These are phyloP conservation scores for Thielaviopsis ethacetica DNA, from an alignment of 2,329 filamentous ascomycete genomes.

Conservation along the genomic window DNA sequence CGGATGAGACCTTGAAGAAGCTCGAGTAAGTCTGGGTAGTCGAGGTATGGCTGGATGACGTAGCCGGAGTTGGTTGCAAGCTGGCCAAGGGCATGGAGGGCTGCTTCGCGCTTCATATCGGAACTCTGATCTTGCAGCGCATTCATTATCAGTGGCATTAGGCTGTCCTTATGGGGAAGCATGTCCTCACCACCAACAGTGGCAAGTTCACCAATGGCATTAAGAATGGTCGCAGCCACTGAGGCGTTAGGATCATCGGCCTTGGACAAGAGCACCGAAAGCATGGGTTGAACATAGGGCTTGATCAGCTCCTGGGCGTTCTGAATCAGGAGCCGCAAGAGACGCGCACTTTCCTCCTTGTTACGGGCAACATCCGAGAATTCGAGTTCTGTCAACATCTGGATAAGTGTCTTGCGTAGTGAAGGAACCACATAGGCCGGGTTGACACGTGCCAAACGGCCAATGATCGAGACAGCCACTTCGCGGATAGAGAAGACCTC, in stretches of 20 bases:
- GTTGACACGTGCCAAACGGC: constrained; percentile 76
- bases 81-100: constrained; percentile 77
- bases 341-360: constrained; percentile 89
- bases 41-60: constrained; percentile 88
- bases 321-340: constrained; percentile 82
- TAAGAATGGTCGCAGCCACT: constrained; percentile 86
- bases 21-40: constrained; percentile 85
- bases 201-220: constrained; percentile 85
- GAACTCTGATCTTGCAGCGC: constrained; percentile 90
- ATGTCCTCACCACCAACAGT: constrained; percentile 90
- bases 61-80: constrained; percentile 93
- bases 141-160: constrained; percentile 92
- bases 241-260: constrained; percentile 70
- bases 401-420: constrained; percentile 82
- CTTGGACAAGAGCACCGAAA: constrained; percentile 85
- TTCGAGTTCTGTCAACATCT: constrained; percentile 88
- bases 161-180: constrained; percentile 71
- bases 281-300: constrained; percentile 93
- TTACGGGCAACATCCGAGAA: constrained; percentile 88
- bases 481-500: constrained; percentile 86
- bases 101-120: constrained; percentile 75
- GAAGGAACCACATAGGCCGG: constrained; percentile 97
- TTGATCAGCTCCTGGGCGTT: constrained; percentile 88
- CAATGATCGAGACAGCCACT: constrained; percentile 90
- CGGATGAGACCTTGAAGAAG: constrained; percentile 90